Percentiles rank a stretch among this genome's conserved stretches.
These are phyloP conservation scores for Trypanosoma cruzi DNA, from an alignment of 208 protist species.

Conservation along the genomic window DNA sequence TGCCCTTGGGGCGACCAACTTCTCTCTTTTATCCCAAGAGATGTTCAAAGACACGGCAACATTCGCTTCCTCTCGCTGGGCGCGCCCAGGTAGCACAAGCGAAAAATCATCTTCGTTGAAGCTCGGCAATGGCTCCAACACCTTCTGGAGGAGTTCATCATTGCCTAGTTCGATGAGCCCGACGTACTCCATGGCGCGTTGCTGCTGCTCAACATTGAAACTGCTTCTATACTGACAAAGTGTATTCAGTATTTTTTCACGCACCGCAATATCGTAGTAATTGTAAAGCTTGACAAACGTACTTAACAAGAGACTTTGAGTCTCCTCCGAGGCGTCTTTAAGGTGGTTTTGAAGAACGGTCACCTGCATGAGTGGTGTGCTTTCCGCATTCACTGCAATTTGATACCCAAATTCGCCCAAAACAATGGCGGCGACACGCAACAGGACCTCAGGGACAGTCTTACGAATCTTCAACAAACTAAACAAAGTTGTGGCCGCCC, in stretches of 20 bases:
- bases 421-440: slow-evolving; percentile 90
- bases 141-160: slow-evolving; percentile 58
- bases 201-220: slow-evolving; percentile 97
- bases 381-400: slow-evolving; percentile 93
- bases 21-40: background rate
- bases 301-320: slow-evolving; percentile 93
- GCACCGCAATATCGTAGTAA: slow-evolving; percentile 83
- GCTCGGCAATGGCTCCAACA: slow-evolving; percentile 75
- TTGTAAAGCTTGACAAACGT: slow-evolving; percentile 97
- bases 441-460: slow-evolving; percentile 46
- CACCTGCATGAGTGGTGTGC: slow-evolving; percentile 85
- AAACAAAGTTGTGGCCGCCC: slow-evolving; percentile 88
- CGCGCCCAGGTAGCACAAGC: background rate
- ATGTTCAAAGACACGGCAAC: background rate
- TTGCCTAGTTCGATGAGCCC: slow-evolving; percentile 73
- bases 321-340: slow-evolving; percentile 47
- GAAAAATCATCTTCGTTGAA: slow-evolving; percentile 31
- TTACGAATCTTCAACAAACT: slow-evolving; percentile 44
- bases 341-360: slow-evolving; percentile 81
- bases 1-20: background rate
- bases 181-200: slow-evolving; percentile 96
- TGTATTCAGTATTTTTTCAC: slow-evolving; percentile 73
- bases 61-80: background rate
- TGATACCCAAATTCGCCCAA: slow-evolving; percentile 98
- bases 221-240: slow-evolving; percentile 62